Conservation (phyloP, 2,329 filamentous ascomycete genomes). For the Colletotrichum limetticola region DNA sequence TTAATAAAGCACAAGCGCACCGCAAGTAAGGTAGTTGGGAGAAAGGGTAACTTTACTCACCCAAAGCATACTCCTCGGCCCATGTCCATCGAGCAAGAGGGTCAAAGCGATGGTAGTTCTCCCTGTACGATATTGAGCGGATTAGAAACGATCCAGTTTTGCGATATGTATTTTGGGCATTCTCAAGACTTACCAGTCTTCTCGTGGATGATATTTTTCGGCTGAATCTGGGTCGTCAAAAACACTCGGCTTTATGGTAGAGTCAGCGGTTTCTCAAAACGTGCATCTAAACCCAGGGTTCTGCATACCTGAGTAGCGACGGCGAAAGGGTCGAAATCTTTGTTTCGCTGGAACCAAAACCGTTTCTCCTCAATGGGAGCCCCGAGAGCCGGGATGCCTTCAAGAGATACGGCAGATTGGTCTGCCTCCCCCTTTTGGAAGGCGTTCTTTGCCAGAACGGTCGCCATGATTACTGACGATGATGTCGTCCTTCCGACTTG, state of each 20-base stretch:
- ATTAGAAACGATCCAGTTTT: background rate
- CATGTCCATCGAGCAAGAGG: conserved; percentile 55
- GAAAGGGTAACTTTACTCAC: background rate
- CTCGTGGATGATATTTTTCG: conserved; percentile 46
- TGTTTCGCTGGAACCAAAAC: conserved; percentile 47
- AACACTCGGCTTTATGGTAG: conserved; percentile 42
- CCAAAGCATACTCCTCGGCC: conserved; percentile 48
- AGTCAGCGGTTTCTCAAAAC: too few species aligned
- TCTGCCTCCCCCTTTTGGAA: background rate
- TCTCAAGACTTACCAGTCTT: conserved; percentile 36
- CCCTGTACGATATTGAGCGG: conserved; percentile 38
- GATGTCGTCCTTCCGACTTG: background rate
- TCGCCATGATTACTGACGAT: conserved; percentile 19
- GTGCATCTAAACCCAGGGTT: too few species aligned
- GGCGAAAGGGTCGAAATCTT: conserved; percentile 42
- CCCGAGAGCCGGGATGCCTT: conserved; percentile 40
- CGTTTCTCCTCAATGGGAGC: conserved; percentile 40
- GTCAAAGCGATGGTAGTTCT: conserved; percentile 59
- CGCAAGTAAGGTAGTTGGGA: too few species aligned
- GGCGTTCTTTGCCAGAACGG: conserved; percentile 31
- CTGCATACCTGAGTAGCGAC: conserved; percentile 45
- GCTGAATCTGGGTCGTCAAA: conserved; percentile 51
- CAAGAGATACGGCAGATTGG: conserved; percentile 32
- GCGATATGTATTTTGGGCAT: too few species aligned
- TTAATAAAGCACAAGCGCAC: background rate